These are phyloP conservation scores for Hypoxylon sp. DNA, from an alignment of 2,329 filamentous ascomycete species.

Conservation along the genomic window DNA sequence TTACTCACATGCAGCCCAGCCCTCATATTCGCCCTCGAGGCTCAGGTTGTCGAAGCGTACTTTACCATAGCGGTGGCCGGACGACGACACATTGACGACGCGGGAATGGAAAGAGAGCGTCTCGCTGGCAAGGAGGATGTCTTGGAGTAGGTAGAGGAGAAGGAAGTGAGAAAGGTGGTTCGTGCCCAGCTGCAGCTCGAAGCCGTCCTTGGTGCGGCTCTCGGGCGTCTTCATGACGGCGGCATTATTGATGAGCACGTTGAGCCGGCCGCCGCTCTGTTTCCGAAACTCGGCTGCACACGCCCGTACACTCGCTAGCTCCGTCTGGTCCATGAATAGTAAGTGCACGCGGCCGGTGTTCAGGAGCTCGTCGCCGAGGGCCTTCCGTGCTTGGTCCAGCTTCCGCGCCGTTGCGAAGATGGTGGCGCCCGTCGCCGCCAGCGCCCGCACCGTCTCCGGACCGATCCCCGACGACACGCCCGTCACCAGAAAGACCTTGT, in stretches of 20 bases:
- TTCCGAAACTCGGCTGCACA: conserved; percentile 36
- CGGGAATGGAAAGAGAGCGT: conserved; percentile 53
- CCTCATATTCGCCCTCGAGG: conserved; percentile 47
- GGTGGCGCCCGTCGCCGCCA: conserved; percentile 54
- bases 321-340: conserved; percentile 45
- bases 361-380: conserved; percentile 41
- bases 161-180: conserved; percentile 64
- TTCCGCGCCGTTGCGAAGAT: conserved; percentile 55
- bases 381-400: conserved; percentile 45
- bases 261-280: conserved; percentile 34
- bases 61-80: conserved; percentile 49
- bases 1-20: conserved; percentile 32
- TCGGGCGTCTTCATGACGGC: conserved; percentile 53
- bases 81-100: conserved; percentile 54
- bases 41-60: conserved; percentile 52
- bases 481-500: conserved; percentile 53
- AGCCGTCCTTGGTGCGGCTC: conserved; percentile 53
- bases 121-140: conserved; percentile 52
- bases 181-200: conserved; percentile 60
- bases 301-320: conserved; percentile 46
- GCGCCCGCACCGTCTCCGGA: conserved; percentile 51
- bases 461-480: conserved; percentile 53
- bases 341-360: conserved; percentile 45
- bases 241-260: conserved; percentile 53
- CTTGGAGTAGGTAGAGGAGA: conserved; percentile 58